Evolutionary conservation across 2,329 filamentous ascomycete species (phyloP).

Genomic region (Alternaria triticina): DNA sequence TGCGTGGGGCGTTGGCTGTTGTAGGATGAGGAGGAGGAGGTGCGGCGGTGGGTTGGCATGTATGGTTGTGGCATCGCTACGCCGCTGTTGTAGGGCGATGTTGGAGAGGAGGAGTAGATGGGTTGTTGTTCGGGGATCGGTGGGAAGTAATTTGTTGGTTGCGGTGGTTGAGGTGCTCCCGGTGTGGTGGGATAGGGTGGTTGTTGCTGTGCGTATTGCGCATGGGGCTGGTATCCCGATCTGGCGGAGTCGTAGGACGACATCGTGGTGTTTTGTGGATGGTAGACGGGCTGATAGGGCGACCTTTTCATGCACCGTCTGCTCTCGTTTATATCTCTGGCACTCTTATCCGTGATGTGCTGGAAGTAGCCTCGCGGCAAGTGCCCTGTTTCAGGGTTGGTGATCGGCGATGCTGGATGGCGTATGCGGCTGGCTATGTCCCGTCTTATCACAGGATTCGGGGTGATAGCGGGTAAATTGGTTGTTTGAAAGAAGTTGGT

Average conservation of each 20-base stretch:
- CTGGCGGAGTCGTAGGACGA: conserved; percentile 31
- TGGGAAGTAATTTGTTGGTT: conserved; percentile 6
- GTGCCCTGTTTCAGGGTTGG: conserved; percentile 6
- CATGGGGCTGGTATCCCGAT: conserved; percentile 15
- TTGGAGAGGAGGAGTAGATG: conserved; percentile 8
- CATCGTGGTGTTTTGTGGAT: conserved; percentile 12
- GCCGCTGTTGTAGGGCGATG: background rate
- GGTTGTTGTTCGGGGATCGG: conserved; percentile 15
- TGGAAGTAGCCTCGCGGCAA: background rate
- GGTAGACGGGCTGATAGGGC: background rate
- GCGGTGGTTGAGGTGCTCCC: background rate
- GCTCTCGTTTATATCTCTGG: conserved; percentile 2
- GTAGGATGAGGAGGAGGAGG: conserved; percentile 9
- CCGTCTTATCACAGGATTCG: background rate
- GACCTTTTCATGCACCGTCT: background rate
- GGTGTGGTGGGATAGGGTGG: conserved; percentile 25
- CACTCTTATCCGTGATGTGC: background rate
- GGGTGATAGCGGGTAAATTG: background rate
- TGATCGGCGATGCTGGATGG: conserved; percentile 17
- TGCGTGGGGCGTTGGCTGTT: background rate
- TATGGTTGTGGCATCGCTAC: background rate
- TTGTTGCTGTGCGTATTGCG: conserved; percentile 10
- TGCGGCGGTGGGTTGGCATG: conserved; percentile 1
- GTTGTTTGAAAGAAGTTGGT: background rate
- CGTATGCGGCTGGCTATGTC: conserved; percentile 16